A percentile compares a stretch with the other conserved stretches of the same genome.
phyloP scores from a whole-genome alignment of 2,329 filamentous ascomycete genomes.

The Diaporthe capsici region DNA sequence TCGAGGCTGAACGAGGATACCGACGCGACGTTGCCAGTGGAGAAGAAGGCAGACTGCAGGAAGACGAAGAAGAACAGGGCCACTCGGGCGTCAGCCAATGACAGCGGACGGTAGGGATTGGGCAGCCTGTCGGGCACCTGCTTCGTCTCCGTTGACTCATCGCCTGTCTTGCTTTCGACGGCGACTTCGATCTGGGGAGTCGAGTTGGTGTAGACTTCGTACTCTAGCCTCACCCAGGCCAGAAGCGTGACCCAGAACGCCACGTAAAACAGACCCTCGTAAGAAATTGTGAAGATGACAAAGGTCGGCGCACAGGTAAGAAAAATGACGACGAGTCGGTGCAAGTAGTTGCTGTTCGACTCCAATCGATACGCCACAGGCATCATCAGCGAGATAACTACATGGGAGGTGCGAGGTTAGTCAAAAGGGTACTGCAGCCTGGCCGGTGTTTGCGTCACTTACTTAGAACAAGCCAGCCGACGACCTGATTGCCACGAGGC shows the following conservation, averaged over 20 bases:
- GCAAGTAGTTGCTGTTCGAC: constrained; percentile 89
- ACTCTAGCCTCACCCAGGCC: constrained; percentile 93
- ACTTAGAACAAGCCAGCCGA: constrained; percentile 87
- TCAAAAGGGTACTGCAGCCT: not conserved
- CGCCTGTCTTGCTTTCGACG: constrained; percentile 19
- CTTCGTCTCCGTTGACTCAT: constrained; percentile 29
- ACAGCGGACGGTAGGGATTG: constrained; percentile 74
- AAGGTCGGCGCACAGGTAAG: constrained; percentile 93
- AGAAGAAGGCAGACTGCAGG: constrained; percentile 96
- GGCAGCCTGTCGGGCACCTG: constrained; percentile 40
- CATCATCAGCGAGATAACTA: constrained; percentile 81
- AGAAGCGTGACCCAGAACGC: constrained; percentile 86
- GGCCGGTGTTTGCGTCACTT: constrained; percentile 50
- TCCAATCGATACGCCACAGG: constrained; percentile 86
- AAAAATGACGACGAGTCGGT: constrained; percentile 90
- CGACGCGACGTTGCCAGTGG: constrained; percentile 95
- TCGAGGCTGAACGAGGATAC: constrained; percentile 95
- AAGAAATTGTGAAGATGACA: constrained; percentile 96
- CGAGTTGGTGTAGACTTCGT: constrained; percentile 73
- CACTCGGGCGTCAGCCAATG: constrained; percentile 86
- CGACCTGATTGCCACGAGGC: constrained; percentile 87
- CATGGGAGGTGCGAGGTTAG: constrained; percentile 44
- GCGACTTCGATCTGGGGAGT: constrained; percentile 43
- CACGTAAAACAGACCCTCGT: constrained; percentile 96
- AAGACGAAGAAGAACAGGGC: constrained; percentile 96